Percentiles rank a stretch among this genome's conserved stretches.
phyloP scores from a whole-genome alignment of 306 rosid species.

The Trichosanthes truncata region DNA sequence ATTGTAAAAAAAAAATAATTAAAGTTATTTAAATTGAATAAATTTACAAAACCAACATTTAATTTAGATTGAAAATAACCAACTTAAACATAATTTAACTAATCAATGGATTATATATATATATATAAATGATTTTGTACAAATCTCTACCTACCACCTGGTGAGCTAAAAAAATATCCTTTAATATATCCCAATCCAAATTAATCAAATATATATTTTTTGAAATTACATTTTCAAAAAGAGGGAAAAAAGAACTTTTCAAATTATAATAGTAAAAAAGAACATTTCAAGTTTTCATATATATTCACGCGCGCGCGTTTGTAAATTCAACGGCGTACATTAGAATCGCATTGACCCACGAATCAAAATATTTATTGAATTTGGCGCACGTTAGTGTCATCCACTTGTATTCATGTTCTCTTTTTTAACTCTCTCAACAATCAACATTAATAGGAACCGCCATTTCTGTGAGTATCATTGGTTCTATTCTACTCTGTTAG shows the following conservation, averaged over 20 bases:
- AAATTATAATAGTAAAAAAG: not conserved
- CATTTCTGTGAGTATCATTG: slow-evolving; percentile 1
- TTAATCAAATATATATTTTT: not conserved
- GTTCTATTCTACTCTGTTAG: slow-evolving; percentile 10
- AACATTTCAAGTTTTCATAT: not conserved
- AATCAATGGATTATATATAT: too few relatives aligned
- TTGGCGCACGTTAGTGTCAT: not conserved
- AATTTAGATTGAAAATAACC: too few relatives aligned
- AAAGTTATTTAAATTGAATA: too few relatives aligned
- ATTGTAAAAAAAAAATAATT: too few relatives aligned
- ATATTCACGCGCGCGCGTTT: not conserved
- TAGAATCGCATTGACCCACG: not conserved
- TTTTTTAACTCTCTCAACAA: not conserved
- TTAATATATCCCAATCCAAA: too few relatives aligned
- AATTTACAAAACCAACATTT: too few relatives aligned
- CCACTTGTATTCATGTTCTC: not conserved
- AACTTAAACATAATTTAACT: too few relatives aligned
- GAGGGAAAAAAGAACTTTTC: not conserved
- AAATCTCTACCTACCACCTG: too few relatives aligned
- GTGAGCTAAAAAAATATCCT: too few relatives aligned
- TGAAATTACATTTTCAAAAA: not conserved
- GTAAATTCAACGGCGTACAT: not conserved
- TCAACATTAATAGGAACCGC: not conserved
- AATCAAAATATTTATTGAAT: not conserved
- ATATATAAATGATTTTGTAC: too few relatives aligned